Conservation (phyloP, 192 early-diverging fungal genomes). For the Dissophora ornata region DNA sequence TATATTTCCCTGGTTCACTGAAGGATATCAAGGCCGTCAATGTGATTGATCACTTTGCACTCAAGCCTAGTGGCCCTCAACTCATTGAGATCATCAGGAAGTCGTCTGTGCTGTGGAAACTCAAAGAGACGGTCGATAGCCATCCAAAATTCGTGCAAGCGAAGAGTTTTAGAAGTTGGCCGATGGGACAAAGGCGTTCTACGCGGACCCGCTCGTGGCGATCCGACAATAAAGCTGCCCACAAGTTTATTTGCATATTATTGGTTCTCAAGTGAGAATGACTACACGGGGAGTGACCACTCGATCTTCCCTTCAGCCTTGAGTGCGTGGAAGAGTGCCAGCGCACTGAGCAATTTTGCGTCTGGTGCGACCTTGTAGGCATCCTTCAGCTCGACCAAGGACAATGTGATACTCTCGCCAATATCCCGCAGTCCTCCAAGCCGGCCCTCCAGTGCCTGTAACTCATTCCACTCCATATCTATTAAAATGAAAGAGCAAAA, state of each 20-base stretch:
- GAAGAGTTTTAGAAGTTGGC: too few relatives aligned
- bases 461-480: slow-evolving; percentile 59
- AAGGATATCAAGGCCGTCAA: slow-evolving; percentile 18
- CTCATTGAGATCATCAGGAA: slow-evolving; percentile 10
- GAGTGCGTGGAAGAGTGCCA: slow-evolving; percentile 69
- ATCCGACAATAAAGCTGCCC: too few relatives aligned
- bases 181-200: too few relatives aligned
- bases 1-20: neutral
- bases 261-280: too few relatives aligned
- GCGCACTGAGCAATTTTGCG: slow-evolving; percentile 75
- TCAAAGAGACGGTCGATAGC: slow-evolving; percentile 13
- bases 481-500: too few relatives aligned
- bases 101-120: slow-evolving; percentile 8
- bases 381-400: slow-evolving; percentile 71
- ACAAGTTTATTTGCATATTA: too few relatives aligned
- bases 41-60: slow-evolving; percentile 3
- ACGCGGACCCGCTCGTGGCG: too few relatives aligned
- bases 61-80: slow-evolving; percentile 1
- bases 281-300: too few relatives aligned
- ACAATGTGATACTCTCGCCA: slow-evolving; percentile 81
- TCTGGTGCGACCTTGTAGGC: slow-evolving; percentile 75
- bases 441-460: slow-evolving; percentile 69
- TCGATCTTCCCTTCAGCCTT: slow-evolving; percentile 53
- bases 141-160: too few relatives aligned
- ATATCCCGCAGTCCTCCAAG: slow-evolving; percentile 76